Conservation (phyloP, 176 grass and related monocot species). For the Oryza brachyantha region DNA sequence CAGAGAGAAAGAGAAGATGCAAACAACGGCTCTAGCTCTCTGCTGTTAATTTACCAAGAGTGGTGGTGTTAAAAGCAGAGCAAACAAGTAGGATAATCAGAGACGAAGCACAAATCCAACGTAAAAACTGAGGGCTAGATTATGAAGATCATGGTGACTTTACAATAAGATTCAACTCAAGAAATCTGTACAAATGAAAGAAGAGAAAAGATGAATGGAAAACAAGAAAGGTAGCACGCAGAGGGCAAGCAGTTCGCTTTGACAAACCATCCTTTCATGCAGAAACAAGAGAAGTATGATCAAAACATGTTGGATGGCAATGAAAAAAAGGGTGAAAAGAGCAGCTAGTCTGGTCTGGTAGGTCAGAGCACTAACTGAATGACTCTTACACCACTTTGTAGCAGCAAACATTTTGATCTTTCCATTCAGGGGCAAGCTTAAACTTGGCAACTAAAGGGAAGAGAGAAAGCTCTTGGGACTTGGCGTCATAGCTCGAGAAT, state of each 20-base stretch:
- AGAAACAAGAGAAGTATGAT: neutral
- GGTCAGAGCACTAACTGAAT: neutral
- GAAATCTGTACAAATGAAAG: neutral
- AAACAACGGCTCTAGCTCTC: conserved; percentile 16
- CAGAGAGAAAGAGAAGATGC: neutral
- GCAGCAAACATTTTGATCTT: neutral
- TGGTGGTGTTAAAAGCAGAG: no score
- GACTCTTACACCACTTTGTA: neutral
- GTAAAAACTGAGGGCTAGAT: neutral
- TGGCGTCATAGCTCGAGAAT: neutral
- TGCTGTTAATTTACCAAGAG: neutral
- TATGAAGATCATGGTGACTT: neutral
- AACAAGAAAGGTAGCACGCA: neutral
- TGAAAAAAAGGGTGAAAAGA: neutral
- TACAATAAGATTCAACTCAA: neutral
- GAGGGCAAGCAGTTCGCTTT: neutral
- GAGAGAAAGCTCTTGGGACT: neutral
- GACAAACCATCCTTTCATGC: neutral
- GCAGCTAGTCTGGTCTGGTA: neutral
- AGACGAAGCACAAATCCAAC: no score
- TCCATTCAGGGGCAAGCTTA: neutral
- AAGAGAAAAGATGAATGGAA: neutral
- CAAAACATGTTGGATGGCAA: neutral
- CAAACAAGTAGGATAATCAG: no score
- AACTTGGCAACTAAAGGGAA: neutral